Conservation (phyloP, 1,284 basidiomycete genomes). For the Heterobasidion irregulare region DNA sequence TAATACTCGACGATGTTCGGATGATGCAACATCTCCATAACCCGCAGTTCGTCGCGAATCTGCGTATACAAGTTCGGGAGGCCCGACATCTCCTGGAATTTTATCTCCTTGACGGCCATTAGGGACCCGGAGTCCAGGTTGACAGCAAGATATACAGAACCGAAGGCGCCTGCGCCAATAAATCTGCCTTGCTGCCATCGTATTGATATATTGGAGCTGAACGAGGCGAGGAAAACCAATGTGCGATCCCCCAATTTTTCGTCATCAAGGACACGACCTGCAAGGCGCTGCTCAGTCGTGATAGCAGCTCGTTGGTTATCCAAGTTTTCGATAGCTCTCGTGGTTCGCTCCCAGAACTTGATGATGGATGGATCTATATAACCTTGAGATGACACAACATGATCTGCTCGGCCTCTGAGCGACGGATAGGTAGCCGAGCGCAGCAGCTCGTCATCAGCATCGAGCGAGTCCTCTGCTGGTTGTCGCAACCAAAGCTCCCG, state of each 20-base stretch:
- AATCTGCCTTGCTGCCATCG: constrained; percentile 99
- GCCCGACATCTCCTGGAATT: constrained; percentile 89
- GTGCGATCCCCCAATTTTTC: constrained; percentile 89
- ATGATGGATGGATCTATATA: constrained; percentile 60
- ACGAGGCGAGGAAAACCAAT: constrained; percentile 85
- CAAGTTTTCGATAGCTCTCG: constrained; percentile 50
- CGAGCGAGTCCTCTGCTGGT: constrained; percentile 34
- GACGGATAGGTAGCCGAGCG: constrained; percentile 5
- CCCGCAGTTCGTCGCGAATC: constrained; percentile 94
- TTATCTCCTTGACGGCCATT: constrained; percentile 99
- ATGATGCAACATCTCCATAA: constrained; percentile 99
- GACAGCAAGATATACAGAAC: constrained; percentile 96
- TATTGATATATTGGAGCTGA: constrained; percentile 91
- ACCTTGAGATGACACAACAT: constrained; percentile 19
- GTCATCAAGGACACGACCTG: constrained; percentile 88
- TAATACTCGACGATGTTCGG: constrained; percentile 99
- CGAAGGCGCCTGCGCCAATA: constrained; percentile 96
- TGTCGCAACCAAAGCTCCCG: constrained; percentile 67
- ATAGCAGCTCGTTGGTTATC: constrained; percentile 56
- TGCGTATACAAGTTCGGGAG: constrained; percentile 83
- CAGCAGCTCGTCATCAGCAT: constrained; percentile 27
- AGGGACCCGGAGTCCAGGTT: constrained; percentile 95
- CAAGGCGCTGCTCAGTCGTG: constrained; percentile 61
- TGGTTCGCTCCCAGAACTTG: constrained; percentile 65
- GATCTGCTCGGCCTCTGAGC: background rate